Conservation (phyloP, 2,329 filamentous ascomycete species). For the Penicillium sp. region DNA sequence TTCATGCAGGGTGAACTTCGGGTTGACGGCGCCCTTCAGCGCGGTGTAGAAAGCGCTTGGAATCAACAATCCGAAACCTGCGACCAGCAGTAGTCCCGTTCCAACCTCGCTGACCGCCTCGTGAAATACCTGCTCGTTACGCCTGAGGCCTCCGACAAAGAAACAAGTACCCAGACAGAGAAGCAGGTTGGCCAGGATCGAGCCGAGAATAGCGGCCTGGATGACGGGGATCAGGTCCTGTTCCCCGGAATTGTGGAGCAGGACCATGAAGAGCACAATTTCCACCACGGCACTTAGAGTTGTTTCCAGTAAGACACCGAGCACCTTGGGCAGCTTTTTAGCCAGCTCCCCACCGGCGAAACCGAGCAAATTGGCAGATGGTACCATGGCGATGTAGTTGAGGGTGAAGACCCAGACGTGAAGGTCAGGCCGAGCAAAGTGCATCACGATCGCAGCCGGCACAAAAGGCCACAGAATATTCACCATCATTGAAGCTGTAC, state of each 20-base stretch:
- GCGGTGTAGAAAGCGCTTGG: slow-evolving; percentile 49
- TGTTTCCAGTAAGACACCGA: slow-evolving; percentile 51
- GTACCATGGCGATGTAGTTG: slow-evolving; percentile 75
- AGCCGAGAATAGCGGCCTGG: slow-evolving; percentile 78
- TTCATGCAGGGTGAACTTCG: slow-evolving; percentile 34
- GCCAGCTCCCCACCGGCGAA: slow-evolving; percentile 72
- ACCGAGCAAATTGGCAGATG: slow-evolving; percentile 71
- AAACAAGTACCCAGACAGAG: slow-evolving; percentile 80
- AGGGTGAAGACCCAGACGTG: slow-evolving; percentile 66
- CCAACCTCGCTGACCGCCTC: slow-evolving; percentile 76
- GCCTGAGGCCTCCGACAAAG: slow-evolving; percentile 68
- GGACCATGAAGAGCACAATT: slow-evolving; percentile 76
- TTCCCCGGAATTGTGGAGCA: slow-evolving; percentile 57
- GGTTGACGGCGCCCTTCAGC: slow-evolving; percentile 42
- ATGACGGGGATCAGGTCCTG: slow-evolving; percentile 64
- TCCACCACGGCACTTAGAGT: slow-evolving; percentile 73
- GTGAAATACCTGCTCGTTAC: slow-evolving; percentile 68
- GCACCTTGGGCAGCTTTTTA: slow-evolving; percentile 71
- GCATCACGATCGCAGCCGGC: slow-evolving; percentile 66
- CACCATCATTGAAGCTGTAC: slow-evolving; percentile 61
- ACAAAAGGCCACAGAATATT: slow-evolving; percentile 76
- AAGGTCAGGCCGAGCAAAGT: slow-evolving; percentile 55
- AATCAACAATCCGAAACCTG: slow-evolving; percentile 57
- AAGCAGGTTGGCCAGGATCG: slow-evolving; percentile 76
- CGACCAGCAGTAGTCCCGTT: slow-evolving; percentile 72